Base-by-base conservation (phyloP, 2,329 filamentous ascomycete genomes). In the Bipolaris gigantea region DNA sequence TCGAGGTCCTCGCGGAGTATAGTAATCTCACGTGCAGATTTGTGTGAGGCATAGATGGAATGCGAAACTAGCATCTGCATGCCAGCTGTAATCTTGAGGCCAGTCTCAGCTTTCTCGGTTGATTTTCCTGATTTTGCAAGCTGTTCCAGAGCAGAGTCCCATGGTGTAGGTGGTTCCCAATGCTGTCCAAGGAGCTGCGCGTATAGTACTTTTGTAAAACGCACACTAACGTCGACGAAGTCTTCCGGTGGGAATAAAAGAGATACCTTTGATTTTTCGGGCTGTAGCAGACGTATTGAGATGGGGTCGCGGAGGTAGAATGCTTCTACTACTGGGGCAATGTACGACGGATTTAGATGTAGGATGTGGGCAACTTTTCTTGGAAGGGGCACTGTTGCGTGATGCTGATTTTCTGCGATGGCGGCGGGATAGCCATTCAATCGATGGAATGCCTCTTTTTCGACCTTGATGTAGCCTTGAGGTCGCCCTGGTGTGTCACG, bases 221-320 rank as follows among this genome's bases (percentile, higher is more conserved):
- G 86, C 27, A 90, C 84, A 64, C 89, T 92, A 25, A 90, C 79
- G 0, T 85, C 87, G 9, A 97, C 88, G 35, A 96, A 83, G 69
- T 97, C 93, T 41, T 82, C 75, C 0, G 92, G 92, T 3, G 86
- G 82, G 64, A 99, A 96, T 2, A 74, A 69, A 2, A 92, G 78
- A 0, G 77, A 73, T 0, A 73, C 76, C 41, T 64, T 62, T 0
- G 83, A 73, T 32, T 82, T 79, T 48, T 81, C 77, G 2, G 67
- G 65, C 50, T 86, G 77, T 3, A 96, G 77, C 1, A 86, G 84
- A 50, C 87, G 88, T 39, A 97, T 75, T 0, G 88, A 82, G 53
- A 91, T 81, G 0, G 91, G 88, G 66, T 97, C 92, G 57, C 94
- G 86, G 13, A 96, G 82, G 72, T 97, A 97, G 74, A 99, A 97